These are phyloP conservation scores for Boletus reticulatus DNA, from an alignment of 768 basidiomycete species.

Conservation along the genomic window DNA sequence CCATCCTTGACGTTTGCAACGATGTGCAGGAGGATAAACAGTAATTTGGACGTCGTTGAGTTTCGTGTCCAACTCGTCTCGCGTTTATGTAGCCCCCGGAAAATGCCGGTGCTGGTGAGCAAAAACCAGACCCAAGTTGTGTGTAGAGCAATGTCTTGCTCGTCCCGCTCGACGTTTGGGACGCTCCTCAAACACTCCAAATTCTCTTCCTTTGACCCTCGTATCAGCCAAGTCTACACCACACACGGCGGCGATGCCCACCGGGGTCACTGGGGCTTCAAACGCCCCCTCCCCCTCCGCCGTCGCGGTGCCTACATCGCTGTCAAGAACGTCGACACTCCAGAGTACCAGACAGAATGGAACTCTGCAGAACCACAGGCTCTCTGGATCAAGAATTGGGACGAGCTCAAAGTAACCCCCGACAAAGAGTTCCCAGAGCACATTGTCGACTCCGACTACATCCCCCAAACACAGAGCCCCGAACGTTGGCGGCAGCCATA, in stretches of 20 bases:
- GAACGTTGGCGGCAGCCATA: constrained; percentile 26
- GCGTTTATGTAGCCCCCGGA: constrained; percentile 33
- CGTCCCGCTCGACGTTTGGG: constrained; percentile 67
- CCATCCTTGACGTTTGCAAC: constrained; percentile 48
- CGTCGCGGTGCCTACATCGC: constrained; percentile 64
- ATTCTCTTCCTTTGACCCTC: constrained; percentile 76
- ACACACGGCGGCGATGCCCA: constrained; percentile 65
- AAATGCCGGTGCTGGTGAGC: constrained; percentile 17
- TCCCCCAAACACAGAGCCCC: constrained; percentile 14
- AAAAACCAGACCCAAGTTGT: no score
- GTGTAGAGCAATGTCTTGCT: constrained; percentile 6
- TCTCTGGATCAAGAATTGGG: constrained; percentile 64
- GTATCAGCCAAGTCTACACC: constrained; percentile 76
- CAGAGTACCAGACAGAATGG: constrained; percentile 78
- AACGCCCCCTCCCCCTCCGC: constrained; percentile 72
- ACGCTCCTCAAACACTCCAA: constrained; percentile 77
- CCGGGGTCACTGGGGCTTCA: constrained; percentile 83
- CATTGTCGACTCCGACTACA: constrained; percentile 27
- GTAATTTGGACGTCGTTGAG: constrained; percentile 81
- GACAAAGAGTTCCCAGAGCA: constrained; percentile 16
- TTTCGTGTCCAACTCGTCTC: constrained; percentile 8
- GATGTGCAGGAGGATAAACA: constrained; percentile 52
- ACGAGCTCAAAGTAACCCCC: constrained; percentile 45
- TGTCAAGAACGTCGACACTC: constrained; percentile 66
- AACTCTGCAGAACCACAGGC: constrained; percentile 61